phyloP scores from a whole-genome alignment of 371 early-diverging fungal genomes.

The Rhizopus sp. region DNA sequence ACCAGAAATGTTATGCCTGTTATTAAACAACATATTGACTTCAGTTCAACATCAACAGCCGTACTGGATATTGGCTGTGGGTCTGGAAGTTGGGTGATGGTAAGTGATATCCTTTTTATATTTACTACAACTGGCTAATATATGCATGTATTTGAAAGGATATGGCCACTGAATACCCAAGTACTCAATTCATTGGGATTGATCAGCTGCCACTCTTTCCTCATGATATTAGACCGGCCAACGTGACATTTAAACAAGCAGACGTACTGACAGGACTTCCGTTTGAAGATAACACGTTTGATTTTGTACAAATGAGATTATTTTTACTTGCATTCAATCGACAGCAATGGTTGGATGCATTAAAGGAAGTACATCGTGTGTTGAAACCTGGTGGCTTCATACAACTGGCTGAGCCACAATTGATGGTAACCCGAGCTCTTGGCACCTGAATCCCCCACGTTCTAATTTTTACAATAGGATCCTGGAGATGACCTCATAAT shows the following conservation, averaged over 20 bases:
- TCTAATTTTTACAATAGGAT: not conserved
- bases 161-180: conserved; percentile 53
- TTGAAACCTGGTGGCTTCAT: conserved; percentile 48
- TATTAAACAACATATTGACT: conserved; percentile 11
- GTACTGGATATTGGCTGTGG: conserved; percentile 35
- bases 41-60: conserved; percentile 3
- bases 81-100: conserved; percentile 32
- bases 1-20: conserved; percentile 17
- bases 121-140: not conserved
- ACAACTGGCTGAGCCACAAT: conserved; percentile 40
- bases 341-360: conserved; percentile 15
- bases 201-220: conserved; percentile 51
- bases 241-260: conserved; percentile 41
- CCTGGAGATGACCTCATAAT: not conserved
- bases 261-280: conserved; percentile 45
- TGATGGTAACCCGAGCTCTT: conserved; percentile 16
- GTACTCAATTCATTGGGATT: conserved; percentile 41
- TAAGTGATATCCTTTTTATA: conserved; percentile 5
- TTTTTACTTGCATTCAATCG: conserved; percentile 26
- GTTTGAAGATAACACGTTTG: conserved; percentile 48
- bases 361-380: conserved; percentile 35
- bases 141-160: conserved; percentile 24
- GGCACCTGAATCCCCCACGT: not conserved
- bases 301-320: conserved; percentile 50
- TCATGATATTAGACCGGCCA: conserved; percentile 41